Evolutionary conservation across 2,329 filamentous ascomycete species (phyloP), one percentile per base, ranked within the genome.

Genomic region (Colletotrichum echinochloae): DNA sequence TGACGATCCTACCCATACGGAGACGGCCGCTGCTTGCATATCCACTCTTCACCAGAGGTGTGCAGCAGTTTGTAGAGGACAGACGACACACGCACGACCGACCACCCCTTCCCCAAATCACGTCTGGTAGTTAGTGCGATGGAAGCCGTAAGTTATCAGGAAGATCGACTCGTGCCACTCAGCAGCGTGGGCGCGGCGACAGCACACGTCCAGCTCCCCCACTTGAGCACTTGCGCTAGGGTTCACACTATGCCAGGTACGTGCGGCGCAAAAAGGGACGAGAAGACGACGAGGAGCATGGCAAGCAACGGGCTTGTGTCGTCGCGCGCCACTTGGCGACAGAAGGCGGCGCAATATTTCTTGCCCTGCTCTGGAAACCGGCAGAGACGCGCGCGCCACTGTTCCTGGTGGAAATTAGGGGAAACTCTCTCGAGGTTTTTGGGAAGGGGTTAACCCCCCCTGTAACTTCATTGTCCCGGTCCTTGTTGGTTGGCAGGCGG

Each of bases 361-460:
- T 16, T 70, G 37, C 49, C 46, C 49, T 65, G 56, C 59, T 37
- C 3, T 37, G 14, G 18, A n/a, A 39, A 41, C 35, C 51, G 52
- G 48, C 51, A 64, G 60, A 51, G 70, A 70, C 46, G 49, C 66
- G 60, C 66, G 56, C 66, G 70, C 70, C 70, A 70, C 49, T 55
- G 56, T 70, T 55, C 54, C 54, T 52, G 57, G 70, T 72, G 70
- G 70, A 72, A 72, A 72, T 72, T 72, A 60, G 52, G 41, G 57
- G 23, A 30, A 65, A 68, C 20, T 62, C 60, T 55, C 30, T 65
- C 52, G 44, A 49, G 54, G 55, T 59, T 46, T 54, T 51, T 20
- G n/a, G 35, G 48, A 8, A 33, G 20, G 44, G n/a, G 9, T 18
- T 49, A 26, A n/a, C n/a, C n/a, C 30, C 28, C 57, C 46, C 57